Conservation (phyloP, 2,329 filamentous ascomycete species). For the Penicillium verrucosum region DNA sequence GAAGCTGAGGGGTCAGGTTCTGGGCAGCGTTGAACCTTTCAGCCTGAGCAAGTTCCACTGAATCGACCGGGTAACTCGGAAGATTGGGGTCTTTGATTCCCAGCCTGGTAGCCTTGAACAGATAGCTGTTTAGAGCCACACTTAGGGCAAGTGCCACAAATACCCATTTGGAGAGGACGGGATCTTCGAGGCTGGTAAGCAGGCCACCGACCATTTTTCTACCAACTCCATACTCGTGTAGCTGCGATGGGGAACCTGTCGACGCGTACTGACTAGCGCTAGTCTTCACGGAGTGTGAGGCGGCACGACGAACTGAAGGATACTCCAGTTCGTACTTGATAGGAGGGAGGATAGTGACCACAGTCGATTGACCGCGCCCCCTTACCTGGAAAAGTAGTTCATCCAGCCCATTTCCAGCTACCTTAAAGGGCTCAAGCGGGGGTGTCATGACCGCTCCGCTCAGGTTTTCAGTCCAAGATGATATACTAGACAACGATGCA, state of each 20-base stretch:
- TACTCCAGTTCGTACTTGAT: background rate
- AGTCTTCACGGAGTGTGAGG: no score
- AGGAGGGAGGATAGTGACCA: background rate
- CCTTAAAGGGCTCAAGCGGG: background rate
- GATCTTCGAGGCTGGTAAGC: background rate
- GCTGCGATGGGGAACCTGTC: no score
- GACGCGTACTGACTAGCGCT: no score
- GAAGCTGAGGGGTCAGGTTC: background rate
- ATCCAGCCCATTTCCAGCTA: background rate
- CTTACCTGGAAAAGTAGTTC: background rate
- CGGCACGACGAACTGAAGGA: background rate
- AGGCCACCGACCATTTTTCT: background rate
- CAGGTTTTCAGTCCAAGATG: background rate
- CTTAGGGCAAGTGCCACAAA: background rate
- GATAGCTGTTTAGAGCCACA: background rate
- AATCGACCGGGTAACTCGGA: fast-evolving
- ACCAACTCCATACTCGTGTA: background rate
- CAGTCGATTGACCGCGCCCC: background rate
- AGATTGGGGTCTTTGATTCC: background rate
- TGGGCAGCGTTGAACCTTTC: background rate
- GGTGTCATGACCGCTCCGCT: background rate
- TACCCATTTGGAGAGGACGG: background rate
- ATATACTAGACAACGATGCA: background rate
- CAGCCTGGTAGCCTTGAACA: background rate
- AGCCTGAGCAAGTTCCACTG: background rate